These are phyloP conservation scores for Tolypocladium ovalisporum DNA, from an alignment of 2,329 filamentous ascomycete genomes.

Conservation along the genomic window DNA sequence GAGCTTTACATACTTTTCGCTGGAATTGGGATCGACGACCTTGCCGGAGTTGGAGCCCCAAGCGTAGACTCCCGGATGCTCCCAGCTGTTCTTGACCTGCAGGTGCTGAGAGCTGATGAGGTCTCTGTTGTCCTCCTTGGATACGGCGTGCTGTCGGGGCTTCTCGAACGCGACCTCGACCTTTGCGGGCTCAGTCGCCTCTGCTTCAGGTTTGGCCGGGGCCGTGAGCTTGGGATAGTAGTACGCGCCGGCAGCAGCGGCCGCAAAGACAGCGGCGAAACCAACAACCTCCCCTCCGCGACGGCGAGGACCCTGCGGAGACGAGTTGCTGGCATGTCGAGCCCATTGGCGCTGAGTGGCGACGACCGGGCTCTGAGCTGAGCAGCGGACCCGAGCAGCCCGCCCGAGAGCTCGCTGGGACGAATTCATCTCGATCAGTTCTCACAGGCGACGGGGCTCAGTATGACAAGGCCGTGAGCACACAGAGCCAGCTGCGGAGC, in stretches of 20 bases:
- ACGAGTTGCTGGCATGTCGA: constrained; percentile 14
- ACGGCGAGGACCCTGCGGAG: constrained; percentile 8
- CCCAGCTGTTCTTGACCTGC: constrained; percentile 74
- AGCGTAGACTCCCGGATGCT: constrained; percentile 78
- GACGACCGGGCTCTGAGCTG: constrained; percentile 9
- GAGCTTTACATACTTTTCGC: constrained; percentile 67
- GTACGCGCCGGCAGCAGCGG: constrained; percentile 26
- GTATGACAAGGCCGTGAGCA: not conserved
- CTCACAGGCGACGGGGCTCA: not conserved
- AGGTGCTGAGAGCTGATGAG: constrained; percentile 75
- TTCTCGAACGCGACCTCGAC: constrained; percentile 60
- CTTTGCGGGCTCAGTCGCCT: constrained; percentile 13
- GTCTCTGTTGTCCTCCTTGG: constrained; percentile 63
- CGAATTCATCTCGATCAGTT: constrained; percentile 16
- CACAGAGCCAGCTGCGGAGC: not conserved
- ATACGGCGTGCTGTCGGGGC: constrained; percentile 41
- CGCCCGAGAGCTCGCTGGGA: constrained; percentile 17
- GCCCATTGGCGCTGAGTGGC: constrained; percentile 17
- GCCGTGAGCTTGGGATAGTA: constrained; percentile 24
- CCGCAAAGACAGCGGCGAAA: constrained; percentile 23
- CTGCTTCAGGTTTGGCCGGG: constrained; percentile 8
- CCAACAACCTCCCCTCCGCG: constrained; percentile 18
- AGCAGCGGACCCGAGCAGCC: constrained; percentile 12
- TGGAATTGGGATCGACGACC: constrained; percentile 76
- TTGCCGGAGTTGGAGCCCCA: constrained; percentile 84